Evolutionary conservation across 345 rosid species (phyloP).

Genomic region (Pistacia integerrima): DNA sequence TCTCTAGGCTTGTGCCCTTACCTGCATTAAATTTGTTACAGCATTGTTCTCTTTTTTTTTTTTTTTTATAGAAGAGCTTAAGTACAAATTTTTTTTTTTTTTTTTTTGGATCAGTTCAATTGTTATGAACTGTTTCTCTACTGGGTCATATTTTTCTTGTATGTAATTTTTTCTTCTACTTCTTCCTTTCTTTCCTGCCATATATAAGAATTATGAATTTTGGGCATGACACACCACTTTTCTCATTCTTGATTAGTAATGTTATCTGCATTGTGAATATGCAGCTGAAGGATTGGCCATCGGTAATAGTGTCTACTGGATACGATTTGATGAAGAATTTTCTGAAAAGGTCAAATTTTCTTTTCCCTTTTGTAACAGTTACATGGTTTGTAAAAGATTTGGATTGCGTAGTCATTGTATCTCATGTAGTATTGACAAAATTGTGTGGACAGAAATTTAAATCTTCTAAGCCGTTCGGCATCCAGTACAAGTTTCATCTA

Average conservation of each 20-base stretch:
- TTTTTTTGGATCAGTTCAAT: not conserved
- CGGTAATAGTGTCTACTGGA: conserved; percentile 88
- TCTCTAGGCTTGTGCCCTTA: not conserved
- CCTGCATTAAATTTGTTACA: not conserved
- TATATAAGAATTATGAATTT: conserved; percentile 6
- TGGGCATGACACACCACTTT: conserved; percentile 17
- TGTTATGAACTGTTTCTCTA: not conserved
- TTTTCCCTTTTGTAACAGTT: not conserved
- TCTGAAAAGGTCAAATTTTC: conserved; percentile 61
- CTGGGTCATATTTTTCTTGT: not conserved
- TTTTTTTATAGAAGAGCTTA: not conserved
- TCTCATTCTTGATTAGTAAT: conserved; percentile 26
- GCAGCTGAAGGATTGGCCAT: conserved; percentile 75
- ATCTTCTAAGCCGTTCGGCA: conserved; percentile 79
- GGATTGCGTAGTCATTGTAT: not conserved
- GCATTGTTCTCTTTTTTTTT: not conserved
- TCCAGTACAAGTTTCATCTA: conserved; percentile 86
- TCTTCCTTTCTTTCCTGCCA: not conserved
- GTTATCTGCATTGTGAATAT: conserved; percentile 33
- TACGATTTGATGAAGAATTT: conserved; percentile 81
- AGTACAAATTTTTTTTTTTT: too few relatives aligned
- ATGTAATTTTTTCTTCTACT: not conserved
- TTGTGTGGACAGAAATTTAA: conserved; percentile 67
- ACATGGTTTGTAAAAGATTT: not conserved
- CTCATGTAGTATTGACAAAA: conserved; percentile 11